Percentiles rank a stretch among this genome's conserved stretches.
phyloP scores from a whole-genome alignment of 202 grass and related monocot genomes.

The Brachypodium distachyon region DNA sequence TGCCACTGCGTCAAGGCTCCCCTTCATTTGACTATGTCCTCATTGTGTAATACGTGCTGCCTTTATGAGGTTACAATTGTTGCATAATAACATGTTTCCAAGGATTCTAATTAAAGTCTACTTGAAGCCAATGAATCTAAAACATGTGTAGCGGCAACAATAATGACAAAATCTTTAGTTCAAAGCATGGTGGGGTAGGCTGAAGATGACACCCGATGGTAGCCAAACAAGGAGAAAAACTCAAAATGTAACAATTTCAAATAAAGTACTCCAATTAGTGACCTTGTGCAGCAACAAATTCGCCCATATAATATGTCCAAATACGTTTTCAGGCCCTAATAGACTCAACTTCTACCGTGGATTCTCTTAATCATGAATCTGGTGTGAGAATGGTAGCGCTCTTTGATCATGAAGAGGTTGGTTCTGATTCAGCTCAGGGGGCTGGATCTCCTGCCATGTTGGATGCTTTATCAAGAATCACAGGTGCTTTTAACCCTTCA shows the following conservation, averaged over 20 bases:
- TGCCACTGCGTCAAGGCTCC: too few relatives aligned
- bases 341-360: slow-evolving; percentile 55
- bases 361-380: slow-evolving; percentile 67
- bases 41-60: not conserved
- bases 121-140: not conserved
- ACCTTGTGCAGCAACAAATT: not conserved
- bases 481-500: slow-evolving; percentile 63
- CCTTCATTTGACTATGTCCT: not conserved
- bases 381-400: slow-evolving; percentile 89
- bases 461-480: slow-evolving; percentile 94
- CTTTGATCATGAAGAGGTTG: slow-evolving; percentile 93
- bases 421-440: slow-evolving; percentile 84
- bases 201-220: too few relatives aligned
- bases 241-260: not conserved
- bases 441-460: slow-evolving; percentile 92
- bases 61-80: not conserved
- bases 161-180: too few relatives aligned
- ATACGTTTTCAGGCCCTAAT: slow-evolving; percentile 64
- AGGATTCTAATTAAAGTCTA: not conserved
- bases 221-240: too few relatives aligned
- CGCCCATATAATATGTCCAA: not conserved
- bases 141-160: not conserved
- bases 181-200: too few relatives aligned
- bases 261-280: not conserved
- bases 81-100: not conserved